phyloP scores from a whole-genome alignment of 2,329 filamentous ascomycete species.

The Chaetothyriales sp. region DNA sequence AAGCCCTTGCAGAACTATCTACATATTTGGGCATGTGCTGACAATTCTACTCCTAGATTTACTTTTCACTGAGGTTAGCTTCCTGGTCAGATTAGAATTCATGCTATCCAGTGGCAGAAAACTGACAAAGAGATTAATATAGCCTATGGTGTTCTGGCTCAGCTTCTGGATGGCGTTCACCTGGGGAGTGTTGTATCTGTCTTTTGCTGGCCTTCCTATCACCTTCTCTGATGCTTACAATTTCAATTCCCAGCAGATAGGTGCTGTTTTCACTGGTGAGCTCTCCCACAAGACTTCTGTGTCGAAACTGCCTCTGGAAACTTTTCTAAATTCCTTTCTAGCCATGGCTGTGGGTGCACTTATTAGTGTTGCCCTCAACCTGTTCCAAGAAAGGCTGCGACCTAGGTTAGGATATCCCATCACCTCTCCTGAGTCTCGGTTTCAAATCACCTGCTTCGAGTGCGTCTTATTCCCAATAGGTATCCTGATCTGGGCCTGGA shows the following conservation, averaged over 20 bases:
- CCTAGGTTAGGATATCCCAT: slow-evolving; percentile 26
- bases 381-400: slow-evolving; percentile 23
- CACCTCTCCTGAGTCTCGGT: slow-evolving; percentile 23
- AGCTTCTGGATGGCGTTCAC: slow-evolving; percentile 32
- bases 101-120: slow-evolving; percentile 21
- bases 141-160: slow-evolving; percentile 31
- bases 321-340: slow-evolving; percentile 9
- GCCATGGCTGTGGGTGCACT: slow-evolving; percentile 29
- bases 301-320: too few relatives aligned
- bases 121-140: slow-evolving; percentile 50
- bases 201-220: slow-evolving; percentile 28
- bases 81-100: too few relatives aligned
- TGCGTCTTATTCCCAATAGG: slow-evolving; percentile 30
- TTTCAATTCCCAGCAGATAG: slow-evolving; percentile 23
- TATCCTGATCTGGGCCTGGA: slow-evolving; percentile 26
- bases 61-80: too few relatives aligned
- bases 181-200: slow-evolving; percentile 30
- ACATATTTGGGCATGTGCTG: too few relatives aligned
- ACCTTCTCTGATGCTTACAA: slow-evolving; percentile 26
- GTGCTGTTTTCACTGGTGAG: slow-evolving; percentile 21
- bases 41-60: too few relatives aligned
- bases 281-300: too few relatives aligned
- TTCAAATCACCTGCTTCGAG: slow-evolving; percentile 28
- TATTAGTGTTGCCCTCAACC: slow-evolving; percentile 28
- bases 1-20: too few relatives aligned